A percentile compares a stretch with the other conserved stretches of the same genome.
Evolutionary conservation across 129 eudicot species (phyloP).

Genomic region (Heracleum sosnowskyi): DNA sequence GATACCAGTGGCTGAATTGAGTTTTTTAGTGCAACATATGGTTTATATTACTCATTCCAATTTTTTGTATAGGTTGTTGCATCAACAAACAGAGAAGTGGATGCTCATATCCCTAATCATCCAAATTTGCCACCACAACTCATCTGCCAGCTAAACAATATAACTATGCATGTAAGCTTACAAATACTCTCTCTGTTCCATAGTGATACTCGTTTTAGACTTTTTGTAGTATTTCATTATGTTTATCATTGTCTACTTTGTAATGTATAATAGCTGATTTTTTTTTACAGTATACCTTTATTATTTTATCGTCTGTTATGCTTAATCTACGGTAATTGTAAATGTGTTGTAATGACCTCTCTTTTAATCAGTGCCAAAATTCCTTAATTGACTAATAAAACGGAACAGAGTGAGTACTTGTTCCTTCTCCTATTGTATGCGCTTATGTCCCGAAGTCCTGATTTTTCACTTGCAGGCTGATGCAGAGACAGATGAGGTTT

Average conservation of each 20-base stretch:
- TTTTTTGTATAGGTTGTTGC: conserved; percentile 60
- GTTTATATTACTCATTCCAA: not conserved
- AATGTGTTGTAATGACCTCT: not conserved
- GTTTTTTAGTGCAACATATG: not conserved
- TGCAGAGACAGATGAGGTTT: conserved; percentile 90
- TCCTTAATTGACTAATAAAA: not conserved
- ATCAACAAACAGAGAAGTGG: conserved; percentile 81
- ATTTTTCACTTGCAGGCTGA: conserved; percentile 58
- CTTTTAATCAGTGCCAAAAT: not conserved
- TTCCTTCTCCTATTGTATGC: not conserved
- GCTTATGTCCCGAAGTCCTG: not conserved
- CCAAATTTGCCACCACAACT: conserved; percentile 88
- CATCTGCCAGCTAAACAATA: conserved; percentile 84
- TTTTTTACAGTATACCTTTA: not conserved
- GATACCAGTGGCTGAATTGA: not conserved
- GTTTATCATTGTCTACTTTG: not conserved
- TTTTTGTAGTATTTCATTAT: not conserved
- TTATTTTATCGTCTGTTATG: not conserved
- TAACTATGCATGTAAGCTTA: conserved; percentile 79
- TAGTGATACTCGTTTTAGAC: not conserved
- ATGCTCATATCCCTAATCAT: conserved; percentile 77
- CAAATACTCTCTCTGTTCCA: not conserved
- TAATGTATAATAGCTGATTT: not conserved
- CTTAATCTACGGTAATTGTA: not conserved
- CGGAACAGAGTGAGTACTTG: not conserved